phyloP scores from a whole-genome alignment of 148 eudicot species.

The Vaccinium vitisidaea region DNA sequence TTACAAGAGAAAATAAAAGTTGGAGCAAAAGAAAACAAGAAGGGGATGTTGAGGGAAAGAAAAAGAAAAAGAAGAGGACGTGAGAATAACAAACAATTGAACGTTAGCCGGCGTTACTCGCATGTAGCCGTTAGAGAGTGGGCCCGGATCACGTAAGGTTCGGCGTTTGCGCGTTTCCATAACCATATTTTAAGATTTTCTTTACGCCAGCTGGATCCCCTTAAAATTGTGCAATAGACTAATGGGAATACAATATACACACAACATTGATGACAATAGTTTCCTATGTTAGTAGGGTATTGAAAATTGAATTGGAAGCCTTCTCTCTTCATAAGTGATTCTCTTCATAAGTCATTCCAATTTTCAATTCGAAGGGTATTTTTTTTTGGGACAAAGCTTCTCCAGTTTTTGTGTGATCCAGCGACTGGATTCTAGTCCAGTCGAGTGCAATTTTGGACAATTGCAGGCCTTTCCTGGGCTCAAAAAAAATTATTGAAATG shows the following conservation, averaged over 20 bases:
- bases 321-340: neutral
- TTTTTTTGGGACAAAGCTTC: neutral
- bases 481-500: too few species aligned
- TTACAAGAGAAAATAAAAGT: neutral
- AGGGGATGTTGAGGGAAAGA: too few species aligned
- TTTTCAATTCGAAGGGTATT: neutral
- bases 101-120: neutral
- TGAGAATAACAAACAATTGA: neutral
- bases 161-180: conserved; percentile 14
- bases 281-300: neutral
- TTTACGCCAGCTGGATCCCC: conserved; percentile 2
- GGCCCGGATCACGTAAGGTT: neutral
- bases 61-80: neutral
- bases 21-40: too few species aligned
- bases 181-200: neutral
- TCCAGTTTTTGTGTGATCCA: too few species aligned
- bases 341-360: neutral
- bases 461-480: too few species aligned
- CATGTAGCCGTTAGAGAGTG: neutral
- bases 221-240: neutral
- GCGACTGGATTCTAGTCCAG: too few species aligned
- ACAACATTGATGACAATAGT: neutral
- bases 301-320: neutral
- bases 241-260: neutral
- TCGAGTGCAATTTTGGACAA: too few species aligned